These are phyloP conservation scores for Trifolium dubium DNA, from an alignment of 306 rosid species.

Conservation along the genomic window DNA sequence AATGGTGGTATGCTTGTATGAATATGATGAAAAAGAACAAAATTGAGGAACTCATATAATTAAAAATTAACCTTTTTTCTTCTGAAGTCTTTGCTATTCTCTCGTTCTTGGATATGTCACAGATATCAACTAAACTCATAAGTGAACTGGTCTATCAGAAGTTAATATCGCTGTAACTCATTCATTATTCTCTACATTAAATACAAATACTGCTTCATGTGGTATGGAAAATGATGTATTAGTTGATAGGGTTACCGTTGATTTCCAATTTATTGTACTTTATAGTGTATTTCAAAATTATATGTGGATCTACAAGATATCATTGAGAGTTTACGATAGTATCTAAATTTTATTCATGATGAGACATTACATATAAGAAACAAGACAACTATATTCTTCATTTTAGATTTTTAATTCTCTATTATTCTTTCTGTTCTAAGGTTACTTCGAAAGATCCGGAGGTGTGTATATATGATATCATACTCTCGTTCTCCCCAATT, in stretches of 20 bases:
- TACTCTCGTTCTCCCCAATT: not conserved
- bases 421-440: not conserved
- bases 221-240: not conserved
- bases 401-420: not conserved
- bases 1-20: not conserved
- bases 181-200: conserved; percentile 20
- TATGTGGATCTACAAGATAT: not conserved
- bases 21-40: conserved; percentile 5
- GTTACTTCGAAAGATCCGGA: not conserved
- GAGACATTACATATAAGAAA: not conserved
- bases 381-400: no score
- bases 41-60: not conserved
- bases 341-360: not conserved
- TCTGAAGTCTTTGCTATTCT: no score
- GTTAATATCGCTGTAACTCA: conserved; percentile 9
- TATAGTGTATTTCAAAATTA: not conserved
- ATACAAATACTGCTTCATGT: not conserved
- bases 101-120: conserved; percentile 11
- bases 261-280: not conserved
- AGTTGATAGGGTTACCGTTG: not conserved
- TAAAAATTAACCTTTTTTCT: no score
- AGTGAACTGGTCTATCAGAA: conserved; percentile 9
- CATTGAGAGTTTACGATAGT: not conserved
- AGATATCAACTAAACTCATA: conserved; percentile 14
- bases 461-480: not conserved